Conservation (phyloP, 441 rosid species). For the Theobroma grandiflorum region DNA sequence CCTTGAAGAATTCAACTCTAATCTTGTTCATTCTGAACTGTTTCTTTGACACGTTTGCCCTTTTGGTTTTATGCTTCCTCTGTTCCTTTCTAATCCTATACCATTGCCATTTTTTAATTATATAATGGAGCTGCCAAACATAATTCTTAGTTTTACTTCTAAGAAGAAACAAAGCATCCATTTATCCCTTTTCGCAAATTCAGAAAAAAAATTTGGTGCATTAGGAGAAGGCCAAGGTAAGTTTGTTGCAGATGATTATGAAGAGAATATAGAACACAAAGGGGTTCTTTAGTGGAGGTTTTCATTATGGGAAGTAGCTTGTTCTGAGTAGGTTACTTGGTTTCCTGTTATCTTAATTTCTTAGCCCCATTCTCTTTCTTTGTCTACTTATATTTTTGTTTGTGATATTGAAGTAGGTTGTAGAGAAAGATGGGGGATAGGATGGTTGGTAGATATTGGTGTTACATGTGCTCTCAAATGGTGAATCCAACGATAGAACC, state of each 20-base stretch:
- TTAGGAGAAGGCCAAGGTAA: too few species aligned
- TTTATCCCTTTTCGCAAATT: neutral
- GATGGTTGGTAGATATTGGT: conserved; percentile 49
- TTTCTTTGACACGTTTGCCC: neutral
- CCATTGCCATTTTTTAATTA: neutral
- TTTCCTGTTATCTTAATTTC: neutral
- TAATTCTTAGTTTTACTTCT: neutral
- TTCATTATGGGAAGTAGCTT: neutral
- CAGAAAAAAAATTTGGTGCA: neutral
- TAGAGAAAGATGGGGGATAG: conserved; percentile 49
- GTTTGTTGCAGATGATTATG: neutral
- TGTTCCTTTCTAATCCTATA: neutral
- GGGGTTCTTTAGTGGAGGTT: neutral
- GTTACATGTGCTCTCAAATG: conserved; percentile 52
- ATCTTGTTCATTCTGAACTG: neutral
- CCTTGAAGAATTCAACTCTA: neutral
- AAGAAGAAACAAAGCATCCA: neutral
- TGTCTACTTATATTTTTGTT: neutral
- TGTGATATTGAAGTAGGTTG: conserved; percentile 17
- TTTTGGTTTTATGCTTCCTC: neutral
- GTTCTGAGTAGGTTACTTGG: neutral
- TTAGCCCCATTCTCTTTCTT: neutral
- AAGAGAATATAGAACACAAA: neutral
- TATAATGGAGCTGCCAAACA: neutral
- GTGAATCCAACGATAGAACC: conserved; percentile 49